Percentiles rank a stretch among this genome's conserved stretches.
These are phyloP conservation scores for Kodamaea kakaduensis DNA, from an alignment of 805 yeast genomes.

Conservation along the genomic window DNA sequence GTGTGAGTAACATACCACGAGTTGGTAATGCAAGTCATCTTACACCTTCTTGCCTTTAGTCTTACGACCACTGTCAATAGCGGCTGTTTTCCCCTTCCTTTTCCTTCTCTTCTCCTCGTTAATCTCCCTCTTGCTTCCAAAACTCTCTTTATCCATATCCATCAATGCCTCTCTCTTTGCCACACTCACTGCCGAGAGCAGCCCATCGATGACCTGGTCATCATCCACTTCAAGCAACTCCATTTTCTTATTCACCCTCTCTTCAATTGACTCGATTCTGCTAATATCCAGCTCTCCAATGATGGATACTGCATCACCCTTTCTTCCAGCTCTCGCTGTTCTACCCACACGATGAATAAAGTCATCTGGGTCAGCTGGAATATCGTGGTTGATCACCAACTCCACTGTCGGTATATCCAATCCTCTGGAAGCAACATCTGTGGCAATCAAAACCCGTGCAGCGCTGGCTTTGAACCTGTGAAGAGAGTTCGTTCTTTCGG, in stretches of 20 bases:
- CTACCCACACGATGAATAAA: slow-evolving; percentile 97
- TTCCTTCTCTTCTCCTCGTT: slow-evolving; percentile 41
- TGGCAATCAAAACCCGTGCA: slow-evolving; percentile 87
- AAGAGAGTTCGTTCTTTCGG: slow-evolving; percentile 83
- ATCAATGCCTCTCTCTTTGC: slow-evolving; percentile 88
- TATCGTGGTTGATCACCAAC: slow-evolving; percentile 84
- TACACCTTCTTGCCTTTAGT: not conserved
- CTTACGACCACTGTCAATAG: not conserved
- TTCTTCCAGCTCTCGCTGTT: slow-evolving; percentile 96
- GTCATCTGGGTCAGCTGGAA: slow-evolving; percentile 95
- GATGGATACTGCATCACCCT: slow-evolving; percentile 77
- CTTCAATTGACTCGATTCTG: slow-evolving; percentile 82
- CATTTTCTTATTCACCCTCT: slow-evolving; percentile 76
- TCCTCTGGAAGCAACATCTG: slow-evolving; percentile 98
- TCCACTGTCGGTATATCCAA: slow-evolving; percentile 92
- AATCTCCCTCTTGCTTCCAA: slow-evolving; percentile 67
- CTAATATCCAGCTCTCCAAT: slow-evolving; percentile 83
- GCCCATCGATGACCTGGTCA: slow-evolving; percentile 72
- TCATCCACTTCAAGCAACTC: slow-evolving; percentile 64
- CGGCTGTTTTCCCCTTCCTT: not conserved
- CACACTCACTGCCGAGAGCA: slow-evolving; percentile 63
- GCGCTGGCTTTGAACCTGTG: slow-evolving; percentile 94
- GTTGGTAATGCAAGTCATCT: no score
- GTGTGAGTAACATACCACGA: no score
- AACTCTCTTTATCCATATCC: slow-evolving; percentile 90